Evolutionary conservation across 345 rosid species (phyloP).

Genomic region (Balakata baccata): DNA sequence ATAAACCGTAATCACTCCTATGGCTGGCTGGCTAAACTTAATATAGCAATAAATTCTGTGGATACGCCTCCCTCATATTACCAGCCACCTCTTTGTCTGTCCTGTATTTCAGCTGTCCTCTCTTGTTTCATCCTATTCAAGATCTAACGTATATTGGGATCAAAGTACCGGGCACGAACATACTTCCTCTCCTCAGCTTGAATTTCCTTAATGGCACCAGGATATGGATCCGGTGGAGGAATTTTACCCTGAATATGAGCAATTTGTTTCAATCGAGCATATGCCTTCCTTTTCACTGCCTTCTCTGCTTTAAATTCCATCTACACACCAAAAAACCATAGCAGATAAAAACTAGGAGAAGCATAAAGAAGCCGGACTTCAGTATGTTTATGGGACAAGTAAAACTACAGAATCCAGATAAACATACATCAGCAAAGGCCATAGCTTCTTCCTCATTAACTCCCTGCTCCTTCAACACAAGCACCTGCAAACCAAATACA

Average conservation of each 20-base stretch:
- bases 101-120: slow-evolving; percentile 34
- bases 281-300: slow-evolving; percentile 66
- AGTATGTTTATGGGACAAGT: neutral
- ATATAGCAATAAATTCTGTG: neutral
- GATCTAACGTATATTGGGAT: slow-evolving; percentile 48
- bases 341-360: neutral
- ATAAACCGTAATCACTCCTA: neutral
- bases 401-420: slow-evolving; percentile 7
- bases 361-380: neutral
- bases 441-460: slow-evolving; percentile 69
- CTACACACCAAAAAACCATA: slow-evolving; percentile 23
- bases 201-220: slow-evolving; percentile 57
- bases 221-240: slow-evolving; percentile 80
- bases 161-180: slow-evolving; percentile 44
- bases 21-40: neutral
- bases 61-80: neutral
- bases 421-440: slow-evolving; percentile 68
- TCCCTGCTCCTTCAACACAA: slow-evolving; percentile 75
- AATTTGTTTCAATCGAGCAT: slow-evolving; percentile 60
- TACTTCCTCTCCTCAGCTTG: slow-evolving; percentile 54
- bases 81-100: slow-evolving; percentile 10
- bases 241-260: slow-evolving; percentile 57
- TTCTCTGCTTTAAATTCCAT: slow-evolving; percentile 69
- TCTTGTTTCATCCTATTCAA: slow-evolving; percentile 62
- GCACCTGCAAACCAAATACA: slow-evolving; percentile 62